Percentiles rank a stretch among this genome's conserved stretches.
Evolutionary conservation across 495 filamentous ascomycete species (phyloP).

Genomic region (Hypoxylon trugodes): DNA sequence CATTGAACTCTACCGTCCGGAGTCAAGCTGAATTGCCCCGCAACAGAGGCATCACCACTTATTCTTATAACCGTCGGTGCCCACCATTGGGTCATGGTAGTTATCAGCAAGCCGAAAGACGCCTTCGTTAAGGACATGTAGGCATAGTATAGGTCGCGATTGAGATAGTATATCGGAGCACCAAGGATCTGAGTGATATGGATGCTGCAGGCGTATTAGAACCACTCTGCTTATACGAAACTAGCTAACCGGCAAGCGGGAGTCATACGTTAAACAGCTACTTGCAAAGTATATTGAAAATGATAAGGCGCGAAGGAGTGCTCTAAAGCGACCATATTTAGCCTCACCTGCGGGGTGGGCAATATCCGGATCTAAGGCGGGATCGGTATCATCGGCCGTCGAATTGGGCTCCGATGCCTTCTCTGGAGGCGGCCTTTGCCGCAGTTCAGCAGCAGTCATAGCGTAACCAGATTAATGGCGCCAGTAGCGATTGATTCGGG

Average conservation of each 20-base stretch:
- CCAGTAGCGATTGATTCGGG: neutral
- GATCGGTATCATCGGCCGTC: slow-evolving; percentile 48
- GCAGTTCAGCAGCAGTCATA: slow-evolving; percentile 55
- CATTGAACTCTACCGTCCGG: slow-evolving; percentile 73
- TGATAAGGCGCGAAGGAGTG: slow-evolving; percentile 69
- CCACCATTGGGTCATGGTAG: slow-evolving; percentile 84
- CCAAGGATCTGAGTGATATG: slow-evolving; percentile 72
- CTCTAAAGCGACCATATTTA: slow-evolving; percentile 72
- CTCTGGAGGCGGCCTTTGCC: slow-evolving; percentile 46
- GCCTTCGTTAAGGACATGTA: slow-evolving; percentile 83
- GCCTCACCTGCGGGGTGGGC: slow-evolving; percentile 69
- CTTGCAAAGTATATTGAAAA: slow-evolving; percentile 71
- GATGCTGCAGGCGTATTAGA: slow-evolving; percentile 57
- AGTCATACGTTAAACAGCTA: slow-evolving; percentile 57
- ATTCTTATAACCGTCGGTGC: slow-evolving; percentile 77
- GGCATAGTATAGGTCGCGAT: slow-evolving; percentile 74
- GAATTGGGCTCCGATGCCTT: slow-evolving; percentile 21
- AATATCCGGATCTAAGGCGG: slow-evolving; percentile 24
- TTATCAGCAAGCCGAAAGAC: slow-evolving; percentile 75
- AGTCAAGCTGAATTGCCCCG: slow-evolving; percentile 70
- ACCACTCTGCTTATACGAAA: neutral
- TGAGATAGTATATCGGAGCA: slow-evolving; percentile 72
- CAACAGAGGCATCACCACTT: slow-evolving; percentile 77
- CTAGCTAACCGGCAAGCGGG: slow-evolving; percentile 8
- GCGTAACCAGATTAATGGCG: slow-evolving; percentile 10